These are phyloP conservation scores for Citrullus mucosospermus DNA, from an alignment of 306 rosid genomes.

Conservation along the genomic window DNA sequence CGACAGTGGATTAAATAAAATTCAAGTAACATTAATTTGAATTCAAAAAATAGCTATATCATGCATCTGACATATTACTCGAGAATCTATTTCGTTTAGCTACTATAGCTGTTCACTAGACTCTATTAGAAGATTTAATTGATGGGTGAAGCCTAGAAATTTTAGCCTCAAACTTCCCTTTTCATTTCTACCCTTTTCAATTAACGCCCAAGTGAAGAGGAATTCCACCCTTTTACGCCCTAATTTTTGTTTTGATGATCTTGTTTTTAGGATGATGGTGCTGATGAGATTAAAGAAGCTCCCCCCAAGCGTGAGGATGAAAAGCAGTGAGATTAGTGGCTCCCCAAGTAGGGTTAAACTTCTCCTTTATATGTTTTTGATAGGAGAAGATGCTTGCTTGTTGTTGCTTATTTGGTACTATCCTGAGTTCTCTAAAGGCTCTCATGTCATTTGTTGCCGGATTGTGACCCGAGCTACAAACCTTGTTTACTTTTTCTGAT, in stretches of 20 bases:
- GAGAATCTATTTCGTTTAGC: not conserved
- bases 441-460: slow-evolving; percentile 3
- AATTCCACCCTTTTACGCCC: not conserved
- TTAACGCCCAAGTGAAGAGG: too few species aligned
- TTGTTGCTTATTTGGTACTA: slow-evolving; percentile 4
- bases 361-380: slow-evolving; percentile 75
- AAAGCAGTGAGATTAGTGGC: slow-evolving; percentile 47
- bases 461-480: slow-evolving; percentile 7
- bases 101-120: not conserved
- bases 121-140: not conserved
- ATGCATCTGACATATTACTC: not conserved
- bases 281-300: slow-evolving; percentile 91
- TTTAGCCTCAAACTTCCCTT: too few species aligned
- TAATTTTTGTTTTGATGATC: not conserved
- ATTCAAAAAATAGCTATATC: not conserved
- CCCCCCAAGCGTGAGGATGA: slow-evolving; percentile 54
- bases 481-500: slow-evolving; percentile 1
- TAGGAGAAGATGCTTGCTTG: slow-evolving; percentile 50
- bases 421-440: not conserved
- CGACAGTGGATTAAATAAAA: not conserved
- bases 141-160: not conserved
- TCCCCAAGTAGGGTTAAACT: slow-evolving; percentile 38
- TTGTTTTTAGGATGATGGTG: slow-evolving; percentile 66
- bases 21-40: not conserved
- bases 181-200: not conserved